Evolutionary conservation across 2,329 filamentous ascomycete genomes (phyloP).

Genomic region (Exophiala dermatitidis): DNA sequence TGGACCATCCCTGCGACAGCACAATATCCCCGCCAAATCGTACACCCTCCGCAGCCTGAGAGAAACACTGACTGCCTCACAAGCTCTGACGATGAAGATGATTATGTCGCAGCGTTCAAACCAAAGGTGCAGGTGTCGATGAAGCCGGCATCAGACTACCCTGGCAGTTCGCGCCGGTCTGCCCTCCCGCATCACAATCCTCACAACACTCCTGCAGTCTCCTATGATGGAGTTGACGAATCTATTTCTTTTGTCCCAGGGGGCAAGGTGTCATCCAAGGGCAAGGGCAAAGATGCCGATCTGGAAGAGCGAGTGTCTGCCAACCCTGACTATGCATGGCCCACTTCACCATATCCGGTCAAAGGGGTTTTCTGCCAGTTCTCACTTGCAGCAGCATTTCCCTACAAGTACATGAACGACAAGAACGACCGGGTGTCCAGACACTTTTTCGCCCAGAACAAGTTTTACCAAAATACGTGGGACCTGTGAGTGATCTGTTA

Average conservation of each 20-base stretch:
- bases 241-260: constrained; percentile 5
- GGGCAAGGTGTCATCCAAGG: constrained; percentile 7
- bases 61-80: constrained; percentile 5
- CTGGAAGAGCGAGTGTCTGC: background rate
- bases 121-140: constrained; percentile 17
- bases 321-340: constrained; percentile 2
- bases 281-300: background rate
- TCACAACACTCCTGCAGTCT: background rate
- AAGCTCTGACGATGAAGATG: constrained; percentile 24
- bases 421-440: constrained; percentile 32
- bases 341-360: constrained; percentile 14
- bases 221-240: background rate
- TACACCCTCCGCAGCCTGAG: constrained; percentile 1
- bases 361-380: constrained; percentile 36
- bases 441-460: constrained; percentile 36
- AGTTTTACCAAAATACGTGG: constrained; percentile 56
- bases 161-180: background rate
- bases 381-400: constrained; percentile 35
- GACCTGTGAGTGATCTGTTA: constrained; percentile 56
- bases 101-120: constrained; percentile 23
- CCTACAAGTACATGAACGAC: constrained; percentile 38
- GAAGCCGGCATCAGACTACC: constrained; percentile 6
- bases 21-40: constrained; percentile 11
- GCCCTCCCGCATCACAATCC: background rate
- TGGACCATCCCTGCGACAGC: constrained; percentile 8